These are phyloP conservation scores for Hymenotorrendiella dingleyae DNA, from an alignment of 2,329 filamentous ascomycete species.

Conservation along the genomic window DNA sequence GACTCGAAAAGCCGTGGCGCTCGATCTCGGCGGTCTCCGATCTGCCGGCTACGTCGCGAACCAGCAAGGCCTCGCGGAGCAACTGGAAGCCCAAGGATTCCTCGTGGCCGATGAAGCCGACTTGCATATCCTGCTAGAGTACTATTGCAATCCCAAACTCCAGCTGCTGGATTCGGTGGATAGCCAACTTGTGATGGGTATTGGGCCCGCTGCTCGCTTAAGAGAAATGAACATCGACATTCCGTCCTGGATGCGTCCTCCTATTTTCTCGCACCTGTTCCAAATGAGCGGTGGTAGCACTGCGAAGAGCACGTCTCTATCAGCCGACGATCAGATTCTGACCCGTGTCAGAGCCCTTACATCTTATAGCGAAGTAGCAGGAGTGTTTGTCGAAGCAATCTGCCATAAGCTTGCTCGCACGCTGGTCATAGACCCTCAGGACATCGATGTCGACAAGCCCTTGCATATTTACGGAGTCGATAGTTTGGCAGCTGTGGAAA, in stretches of 20 bases:
- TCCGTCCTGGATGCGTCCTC: conserved; percentile 39
- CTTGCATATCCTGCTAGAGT: conserved; percentile 11
- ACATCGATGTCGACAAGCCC: conserved; percentile 32
- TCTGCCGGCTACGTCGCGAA: conserved; percentile 17
- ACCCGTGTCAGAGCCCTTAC: not conserved
- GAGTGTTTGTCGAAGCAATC: conserved; percentile 14
- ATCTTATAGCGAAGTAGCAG: not conserved
- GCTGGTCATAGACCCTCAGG: conserved; percentile 39
- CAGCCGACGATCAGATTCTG: not conserved
- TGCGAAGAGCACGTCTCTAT: not conserved
- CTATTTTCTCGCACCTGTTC: not conserved
- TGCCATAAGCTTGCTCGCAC: conserved; percentile 36
- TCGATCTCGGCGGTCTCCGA: conserved; percentile 13
- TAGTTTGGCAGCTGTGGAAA: conserved; percentile 14
- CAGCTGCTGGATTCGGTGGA: conserved; percentile 48
- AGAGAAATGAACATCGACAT: conserved; percentile 45
- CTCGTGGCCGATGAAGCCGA: not conserved
- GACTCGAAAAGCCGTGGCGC: conserved; percentile 6
- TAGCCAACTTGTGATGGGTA: conserved; percentile 37
- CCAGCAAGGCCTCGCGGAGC: conserved; percentile 3
- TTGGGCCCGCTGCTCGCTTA: conserved; percentile 16
- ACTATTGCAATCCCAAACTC: conserved; percentile 36
- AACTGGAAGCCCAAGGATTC: not conserved
- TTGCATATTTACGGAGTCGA: conserved; percentile 37
- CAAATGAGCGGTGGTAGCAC: not conserved